Base-by-base conservation (phyloP, 2,329 filamentous ascomycete genomes). In the Monilinia polystroma region DNA sequence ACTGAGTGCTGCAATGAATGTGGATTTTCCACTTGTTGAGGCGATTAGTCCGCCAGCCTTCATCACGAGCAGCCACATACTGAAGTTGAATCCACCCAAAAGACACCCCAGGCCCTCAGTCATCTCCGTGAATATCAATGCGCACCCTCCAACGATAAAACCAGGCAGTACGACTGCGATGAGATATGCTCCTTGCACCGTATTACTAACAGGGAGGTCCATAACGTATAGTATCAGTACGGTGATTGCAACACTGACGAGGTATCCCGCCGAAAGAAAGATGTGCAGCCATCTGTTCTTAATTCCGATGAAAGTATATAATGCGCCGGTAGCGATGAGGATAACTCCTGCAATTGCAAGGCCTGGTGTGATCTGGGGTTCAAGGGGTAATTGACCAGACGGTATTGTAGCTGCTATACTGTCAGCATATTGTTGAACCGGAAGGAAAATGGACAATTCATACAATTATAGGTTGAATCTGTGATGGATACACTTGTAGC, bases 181-280 rank as follows among this genome's bases (percentile, higher is more conserved):
- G 47, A 98, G 85, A 76, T 95, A 97, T 41, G 87, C 94, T 35
- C 92, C 94, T 78, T 97, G 92, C 2, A 95, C 81, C 0, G 87
- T 90, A 76, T 90, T 80, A 68, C 83, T 86, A 51, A 96, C 85
- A 0, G 93, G 92, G 0, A 88, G 85, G 65, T 84, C 89, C 90
- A 96, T 95, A 51, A 97, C 89, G 76, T 97, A 97, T 55, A 96
- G 78, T 65, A 97, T 92, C 29, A 98, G 81, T 2, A 97, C 90
- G 0, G 90, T 87, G 16, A 95, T 88, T 20, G 90, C 87, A 47
- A 97, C 79, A 55, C 88, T 85, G 29, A 86, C 83, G 35, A 95
- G 81, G 72, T 90, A 93, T 6, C 87, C 90, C 0, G 89, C 86
- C 18, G 93, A 95, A 67, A 96, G 84, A 77, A 90, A 96, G 20